A percentile compares a stretch with the other conserved stretches of the same genome.
phyloP scores from a whole-genome alignment of 371 early-diverging fungal species.

The Amoeboaphelidium protococcarum region DNA sequence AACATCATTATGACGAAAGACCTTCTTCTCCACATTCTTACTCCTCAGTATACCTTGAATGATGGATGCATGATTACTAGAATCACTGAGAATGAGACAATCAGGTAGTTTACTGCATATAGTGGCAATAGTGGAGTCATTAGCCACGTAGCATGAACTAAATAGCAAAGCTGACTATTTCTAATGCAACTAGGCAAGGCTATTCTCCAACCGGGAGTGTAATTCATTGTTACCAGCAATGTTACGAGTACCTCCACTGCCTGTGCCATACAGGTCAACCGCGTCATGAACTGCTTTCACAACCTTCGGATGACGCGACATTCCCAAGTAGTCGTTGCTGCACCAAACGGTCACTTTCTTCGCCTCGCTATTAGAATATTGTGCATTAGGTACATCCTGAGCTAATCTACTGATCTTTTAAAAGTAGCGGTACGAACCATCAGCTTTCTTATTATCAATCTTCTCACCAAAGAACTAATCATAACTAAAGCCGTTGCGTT shows the following conservation, averaged over 20 bases:
- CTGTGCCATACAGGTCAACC: conserved; percentile 81
- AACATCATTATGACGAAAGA: conserved; percentile 54
- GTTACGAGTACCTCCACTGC: conserved; percentile 97
- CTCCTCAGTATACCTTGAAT: conserved; percentile 30
- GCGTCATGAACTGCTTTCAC: conserved; percentile 70
- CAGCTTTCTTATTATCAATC: conserved; percentile 77
- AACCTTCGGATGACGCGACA: conserved; percentile 62
- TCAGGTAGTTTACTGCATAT: neutral
- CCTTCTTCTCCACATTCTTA: conserved; percentile 58
- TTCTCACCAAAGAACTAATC: conserved; percentile 50
- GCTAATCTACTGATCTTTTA: conserved; percentile 97
- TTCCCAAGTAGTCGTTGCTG: conserved; percentile 92
- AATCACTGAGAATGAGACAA: neutral
- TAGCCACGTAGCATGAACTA: neutral
- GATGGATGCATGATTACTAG: neutral
- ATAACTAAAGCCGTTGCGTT: too few species aligned
- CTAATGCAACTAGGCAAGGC: neutral
- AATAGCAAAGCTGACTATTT: neutral
- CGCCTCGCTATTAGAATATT: conserved; percentile 53
- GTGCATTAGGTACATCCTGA: conserved; percentile 65
- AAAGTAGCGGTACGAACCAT: conserved; percentile 90
- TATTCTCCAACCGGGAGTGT: neutral
- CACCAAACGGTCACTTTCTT: conserved; percentile 90
- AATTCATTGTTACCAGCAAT: conserved; percentile 16
- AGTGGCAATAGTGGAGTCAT: neutral